Evolutionary conservation across 768 basidiomycete genomes (phyloP).

Genomic region (Gloeopeniophorella convolvens): DNA sequence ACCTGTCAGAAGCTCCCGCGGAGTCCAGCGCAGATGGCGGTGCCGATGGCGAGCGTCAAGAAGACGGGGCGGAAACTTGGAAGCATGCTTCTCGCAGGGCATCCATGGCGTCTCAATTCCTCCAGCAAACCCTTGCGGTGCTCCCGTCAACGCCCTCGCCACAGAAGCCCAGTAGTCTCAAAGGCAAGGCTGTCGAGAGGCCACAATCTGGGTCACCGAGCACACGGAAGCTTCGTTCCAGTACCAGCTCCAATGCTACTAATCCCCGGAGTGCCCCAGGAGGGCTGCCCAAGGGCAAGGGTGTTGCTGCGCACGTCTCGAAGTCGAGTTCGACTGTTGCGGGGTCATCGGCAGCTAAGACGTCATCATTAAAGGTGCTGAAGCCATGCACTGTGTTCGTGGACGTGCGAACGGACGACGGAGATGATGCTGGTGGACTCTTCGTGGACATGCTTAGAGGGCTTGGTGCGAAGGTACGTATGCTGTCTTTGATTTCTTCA

Average conservation of each 20-base stretch:
- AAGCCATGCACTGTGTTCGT: slow-evolving; percentile 77
- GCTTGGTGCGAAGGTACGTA: slow-evolving; percentile 72
- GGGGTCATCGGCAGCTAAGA: slow-evolving; percentile 24
- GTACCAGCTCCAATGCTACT: slow-evolving; percentile 7
- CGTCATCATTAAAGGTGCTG: slow-evolving; percentile 44
- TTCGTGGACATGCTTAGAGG: slow-evolving; percentile 79
- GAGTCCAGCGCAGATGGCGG: not conserved
- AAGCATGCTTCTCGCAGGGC: slow-evolving; percentile 44
- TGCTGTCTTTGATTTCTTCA: not conserved
- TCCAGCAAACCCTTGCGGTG: slow-evolving; percentile 55
- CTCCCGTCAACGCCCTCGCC: slow-evolving; percentile 37
- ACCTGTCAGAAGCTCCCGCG: slow-evolving; percentile 13
- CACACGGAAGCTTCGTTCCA: slow-evolving; percentile 17
- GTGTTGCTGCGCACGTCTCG: slow-evolving; percentile 21
- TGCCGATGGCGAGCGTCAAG: slow-evolving; percentile 12
- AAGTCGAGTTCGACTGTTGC: slow-evolving; percentile 25
- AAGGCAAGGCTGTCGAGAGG: slow-evolving; percentile 19
- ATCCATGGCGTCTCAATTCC: slow-evolving; percentile 51
- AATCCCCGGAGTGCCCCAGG: slow-evolving; percentile 31
- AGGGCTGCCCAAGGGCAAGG: slow-evolving; percentile 25
- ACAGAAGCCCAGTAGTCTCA: slow-evolving; percentile 13
- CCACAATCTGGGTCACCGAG: slow-evolving; percentile 14
- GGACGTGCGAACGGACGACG: slow-evolving; percentile 68
- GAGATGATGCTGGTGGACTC: slow-evolving; percentile 72
- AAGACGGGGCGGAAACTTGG: slow-evolving; percentile 24